Base-by-base conservation (phyloP, 345 rosid species). In the Lepidium africanum region DNA sequence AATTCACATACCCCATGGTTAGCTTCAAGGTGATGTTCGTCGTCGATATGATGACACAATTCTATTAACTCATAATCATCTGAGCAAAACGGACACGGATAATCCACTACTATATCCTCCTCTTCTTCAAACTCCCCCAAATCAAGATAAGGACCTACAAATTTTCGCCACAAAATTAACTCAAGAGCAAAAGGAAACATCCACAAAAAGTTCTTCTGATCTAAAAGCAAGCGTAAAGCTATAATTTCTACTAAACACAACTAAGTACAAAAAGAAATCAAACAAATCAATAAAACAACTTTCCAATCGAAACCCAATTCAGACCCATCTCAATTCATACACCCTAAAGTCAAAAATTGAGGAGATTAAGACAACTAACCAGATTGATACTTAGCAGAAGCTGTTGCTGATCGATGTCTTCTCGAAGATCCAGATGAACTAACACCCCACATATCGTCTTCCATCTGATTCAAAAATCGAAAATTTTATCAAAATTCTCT, bases 401-500 rank as follows among this genome's bases (percentile, higher is more conserved):
- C 47, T 38, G 69, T 45, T 16, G 58, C 45, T 46, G 73, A 74
- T 60, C 78, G 69, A 46, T 61, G 35, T 38, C 67, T 74, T 15
- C 59, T 74, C 0, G 78, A 67, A 25, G 74, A 74, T 27, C 73
- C 62, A 61, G 78, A 67, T 38, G 69, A 74, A n/a, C 64, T 60
- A 21, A 74, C 73, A 3, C 63, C 37, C 73, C 78, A 74, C 64
- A 17, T 43, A 61, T 74, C 78, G 49, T 74, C 73, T 17, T 74
- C 78, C 78, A 74, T 72, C 62, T 9, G 72, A 58, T 64, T 65
- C 27, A 45, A 14, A 45, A 59, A 39, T 27, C 17, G 45, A 25
- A 43, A 55, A 47, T 7, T 37, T 6, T 12, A 6, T 5, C 17
- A 17, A 33, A 50, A 42, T 3, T 25, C 50, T 59, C 21, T 60